Evolutionary conservation across 2,329 filamentous ascomycete genomes (phyloP).

Genomic region (Diaporthe australafricana): DNA sequence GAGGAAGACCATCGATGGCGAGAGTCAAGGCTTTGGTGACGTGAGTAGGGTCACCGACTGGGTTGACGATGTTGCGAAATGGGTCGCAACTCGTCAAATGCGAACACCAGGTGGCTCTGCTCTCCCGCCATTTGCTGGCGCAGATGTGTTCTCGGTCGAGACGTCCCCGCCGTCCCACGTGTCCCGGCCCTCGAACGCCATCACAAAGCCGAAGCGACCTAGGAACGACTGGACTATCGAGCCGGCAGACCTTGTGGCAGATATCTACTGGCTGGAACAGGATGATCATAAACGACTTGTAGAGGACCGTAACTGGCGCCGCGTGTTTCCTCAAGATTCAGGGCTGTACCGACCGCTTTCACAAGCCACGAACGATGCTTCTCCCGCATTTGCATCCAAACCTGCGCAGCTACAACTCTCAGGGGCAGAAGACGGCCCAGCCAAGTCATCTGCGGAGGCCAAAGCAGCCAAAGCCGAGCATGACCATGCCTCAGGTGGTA

Average conservation of each 20-base stretch:
- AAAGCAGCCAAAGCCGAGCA: constrained; percentile 51
- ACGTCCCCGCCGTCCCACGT: constrained; percentile 54
- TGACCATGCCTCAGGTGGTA: constrained; percentile 61
- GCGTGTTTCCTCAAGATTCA: constrained; percentile 69
- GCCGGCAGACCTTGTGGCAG: constrained; percentile 87
- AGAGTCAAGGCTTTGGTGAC: constrained; percentile 82
- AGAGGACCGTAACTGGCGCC: constrained; percentile 81
- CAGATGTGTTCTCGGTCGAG: constrained; percentile 57
- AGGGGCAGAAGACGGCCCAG: constrained; percentile 42
- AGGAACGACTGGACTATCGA: constrained; percentile 87
- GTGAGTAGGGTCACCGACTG: constrained; percentile 77
- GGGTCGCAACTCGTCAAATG: constrained; percentile 52
- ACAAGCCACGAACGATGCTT: constrained; percentile 34
- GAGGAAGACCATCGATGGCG: constrained; percentile 78
- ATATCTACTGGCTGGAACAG: constrained; percentile 91
- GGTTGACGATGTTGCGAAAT: constrained; percentile 76
- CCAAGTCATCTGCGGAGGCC: constrained; percentile 39
- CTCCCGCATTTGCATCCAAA: constrained; percentile 4
- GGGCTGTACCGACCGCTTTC: constrained; percentile 45
- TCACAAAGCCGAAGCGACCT: constrained; percentile 74
- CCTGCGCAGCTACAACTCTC: constrained; percentile 32
- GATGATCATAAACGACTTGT: constrained; percentile 82
- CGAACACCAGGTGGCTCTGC: constrained; percentile 47
- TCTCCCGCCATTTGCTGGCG: constrained; percentile 59
- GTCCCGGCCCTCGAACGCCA: constrained; percentile 54